phyloP scores from a whole-genome alignment of 2,329 filamentous ascomycete genomes.

The Colletotrichum aenigma region DNA sequence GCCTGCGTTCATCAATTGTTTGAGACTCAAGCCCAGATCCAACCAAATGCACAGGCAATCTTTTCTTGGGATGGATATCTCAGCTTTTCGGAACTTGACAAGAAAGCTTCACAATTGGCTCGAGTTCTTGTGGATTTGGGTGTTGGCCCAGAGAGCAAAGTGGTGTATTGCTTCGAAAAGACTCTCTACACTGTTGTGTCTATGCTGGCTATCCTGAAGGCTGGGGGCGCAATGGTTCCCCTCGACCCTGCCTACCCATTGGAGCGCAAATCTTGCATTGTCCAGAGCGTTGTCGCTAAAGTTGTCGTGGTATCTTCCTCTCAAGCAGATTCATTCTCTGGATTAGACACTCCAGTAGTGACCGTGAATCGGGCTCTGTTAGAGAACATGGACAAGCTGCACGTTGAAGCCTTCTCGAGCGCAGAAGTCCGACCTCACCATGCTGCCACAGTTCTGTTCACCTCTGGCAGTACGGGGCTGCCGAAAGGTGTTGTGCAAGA shows the following conservation, averaged over 20 bases:
- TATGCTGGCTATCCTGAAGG: slow-evolving; percentile 33
- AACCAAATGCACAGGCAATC: slow-evolving; percentile 2
- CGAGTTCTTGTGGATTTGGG: slow-evolving; percentile 14
- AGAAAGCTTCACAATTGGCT: slow-evolving; percentile 20
- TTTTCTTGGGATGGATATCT: slow-evolving; percentile 26
- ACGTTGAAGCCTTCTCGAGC: neutral
- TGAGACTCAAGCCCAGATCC: neutral
- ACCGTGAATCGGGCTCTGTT: neutral
- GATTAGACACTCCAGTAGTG: neutral
- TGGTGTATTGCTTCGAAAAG: slow-evolving; percentile 32
- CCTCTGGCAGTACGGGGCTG: slow-evolving; percentile 55
- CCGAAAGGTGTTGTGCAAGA: slow-evolving; percentile 55
- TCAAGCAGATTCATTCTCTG: neutral
- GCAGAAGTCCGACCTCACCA: neutral
- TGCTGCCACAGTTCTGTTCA: slow-evolving; percentile 49
- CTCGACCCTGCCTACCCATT: slow-evolving; percentile 26
- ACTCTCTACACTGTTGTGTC: slow-evolving; percentile 28
- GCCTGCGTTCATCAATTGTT: neutral
- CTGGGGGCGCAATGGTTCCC: slow-evolving; percentile 34
- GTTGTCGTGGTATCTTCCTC: neutral
- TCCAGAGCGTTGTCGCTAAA: neutral
- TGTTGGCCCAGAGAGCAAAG: slow-evolving; percentile 24
- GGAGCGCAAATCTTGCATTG: slow-evolving; percentile 4
- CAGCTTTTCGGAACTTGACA: slow-evolving; percentile 24
- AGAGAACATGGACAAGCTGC: neutral